Evolutionary conservation across 2,329 filamentous ascomycete genomes (phyloP).

Genomic region (Blastomyces silverae): DNA sequence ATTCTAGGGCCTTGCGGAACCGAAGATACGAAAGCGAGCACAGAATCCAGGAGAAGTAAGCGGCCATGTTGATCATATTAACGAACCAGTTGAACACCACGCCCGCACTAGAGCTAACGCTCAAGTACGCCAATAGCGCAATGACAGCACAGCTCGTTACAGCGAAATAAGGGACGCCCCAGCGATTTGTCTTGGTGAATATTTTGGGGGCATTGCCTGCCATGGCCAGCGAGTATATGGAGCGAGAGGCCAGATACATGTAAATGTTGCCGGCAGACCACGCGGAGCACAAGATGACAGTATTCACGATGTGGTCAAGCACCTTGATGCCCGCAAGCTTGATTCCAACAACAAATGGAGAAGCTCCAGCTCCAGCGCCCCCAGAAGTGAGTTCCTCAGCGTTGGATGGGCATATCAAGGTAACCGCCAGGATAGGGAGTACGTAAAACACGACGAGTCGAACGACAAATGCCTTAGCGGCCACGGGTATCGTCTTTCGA

Average conservation of each 20-base stretch:
- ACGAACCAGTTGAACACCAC: conserved; percentile 22
- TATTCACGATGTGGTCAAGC: conserved; percentile 37
- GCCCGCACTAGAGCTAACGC: conserved; percentile 15
- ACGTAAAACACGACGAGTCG: conserved; percentile 40
- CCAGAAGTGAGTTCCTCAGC: conserved; percentile 27
- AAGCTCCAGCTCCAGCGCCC: conserved; percentile 37
- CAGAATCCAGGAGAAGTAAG: conserved; percentile 9
- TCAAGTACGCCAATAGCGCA: conserved; percentile 19
- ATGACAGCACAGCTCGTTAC: conserved; percentile 17
- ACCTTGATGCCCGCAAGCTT: conserved; percentile 40
- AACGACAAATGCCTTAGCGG: conserved; percentile 42
- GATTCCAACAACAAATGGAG: conserved; percentile 50
- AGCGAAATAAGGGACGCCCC: conserved; percentile 19
- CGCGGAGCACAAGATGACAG: conserved; percentile 37
- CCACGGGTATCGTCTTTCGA: conserved; percentile 36
- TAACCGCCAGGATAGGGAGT: conserved; percentile 31
- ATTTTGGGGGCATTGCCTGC: conserved; percentile 34
- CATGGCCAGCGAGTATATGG: conserved; percentile 36
- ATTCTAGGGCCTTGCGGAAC: background rate
- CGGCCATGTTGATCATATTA: conserved; percentile 17
- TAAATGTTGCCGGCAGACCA: conserved; percentile 41
- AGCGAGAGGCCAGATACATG: conserved; percentile 34
- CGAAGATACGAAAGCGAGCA: background rate
- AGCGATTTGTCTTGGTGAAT: conserved; percentile 25
- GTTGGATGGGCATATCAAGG: conserved; percentile 38